Conservation (phyloP, 192 early-diverging fungal genomes). For the Podochytrium sp. region DNA sequence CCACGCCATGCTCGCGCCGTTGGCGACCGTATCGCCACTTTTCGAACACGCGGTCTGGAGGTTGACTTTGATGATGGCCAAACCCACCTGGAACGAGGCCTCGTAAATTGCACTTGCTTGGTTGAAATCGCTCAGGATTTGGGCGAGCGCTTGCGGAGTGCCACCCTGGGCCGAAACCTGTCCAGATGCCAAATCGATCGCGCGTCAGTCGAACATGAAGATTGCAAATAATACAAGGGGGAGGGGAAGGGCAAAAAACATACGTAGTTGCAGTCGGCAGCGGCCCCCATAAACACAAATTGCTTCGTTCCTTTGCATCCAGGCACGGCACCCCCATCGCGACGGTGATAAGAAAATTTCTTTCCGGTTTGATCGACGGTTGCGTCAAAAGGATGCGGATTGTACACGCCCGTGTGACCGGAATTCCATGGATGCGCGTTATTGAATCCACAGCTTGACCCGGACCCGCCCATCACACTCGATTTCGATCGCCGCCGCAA, state of each 20-base stretch:
- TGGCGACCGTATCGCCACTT: neutral
- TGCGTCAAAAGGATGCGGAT: neutral
- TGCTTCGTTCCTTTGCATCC: constrained; percentile 20
- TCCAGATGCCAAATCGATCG: neutral
- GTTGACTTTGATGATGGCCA: constrained; percentile 81
- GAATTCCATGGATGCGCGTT: neutral
- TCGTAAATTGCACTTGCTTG: constrained; percentile 83
- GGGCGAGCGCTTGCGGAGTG: constrained; percentile 42
- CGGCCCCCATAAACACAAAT: constrained; percentile 53
- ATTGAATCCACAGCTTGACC: neutral
- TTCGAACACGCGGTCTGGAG: constrained; percentile 59
- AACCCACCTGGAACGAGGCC: constrained; percentile 80
- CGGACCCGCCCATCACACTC: neutral
- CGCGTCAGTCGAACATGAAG: neutral
- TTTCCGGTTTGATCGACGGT: neutral
- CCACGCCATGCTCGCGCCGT: constrained; percentile 55
- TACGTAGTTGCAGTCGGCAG: constrained; percentile 58
- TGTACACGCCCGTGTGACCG: neutral
- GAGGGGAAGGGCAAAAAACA: too few species aligned
- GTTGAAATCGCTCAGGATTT: constrained; percentile 85
- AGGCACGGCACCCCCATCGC: neutral
- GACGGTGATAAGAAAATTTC: neutral
- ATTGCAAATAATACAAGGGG: neutral
- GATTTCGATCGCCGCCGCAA: neutral
- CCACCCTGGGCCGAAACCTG: constrained; percentile 38